phyloP scores from a whole-genome alignment of 768 basidiomycete genomes.

The Kwoniella sp. region DNA sequence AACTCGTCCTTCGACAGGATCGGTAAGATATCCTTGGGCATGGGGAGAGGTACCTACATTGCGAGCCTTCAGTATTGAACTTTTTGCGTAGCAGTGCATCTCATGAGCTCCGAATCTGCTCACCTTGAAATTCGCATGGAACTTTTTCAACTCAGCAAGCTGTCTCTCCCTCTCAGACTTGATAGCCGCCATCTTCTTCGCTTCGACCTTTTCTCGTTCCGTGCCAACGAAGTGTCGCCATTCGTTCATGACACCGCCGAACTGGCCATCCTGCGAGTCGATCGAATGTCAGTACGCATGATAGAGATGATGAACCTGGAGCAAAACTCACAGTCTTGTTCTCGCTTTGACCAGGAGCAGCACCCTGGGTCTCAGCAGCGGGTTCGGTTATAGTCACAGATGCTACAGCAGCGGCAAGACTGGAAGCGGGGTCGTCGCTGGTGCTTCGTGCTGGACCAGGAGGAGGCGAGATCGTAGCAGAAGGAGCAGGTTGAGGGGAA shows the following conservation, averaged over 20 bases:
- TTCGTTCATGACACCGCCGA: slow-evolving; percentile 36
- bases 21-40: slow-evolving; percentile 89
- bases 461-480: slow-evolving; percentile 19
- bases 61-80: no score
- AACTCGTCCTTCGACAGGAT: slow-evolving; percentile 93
- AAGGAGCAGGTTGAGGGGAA: slow-evolving; percentile 14
- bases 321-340: slow-evolving; percentile 15
- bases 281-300: neutral
- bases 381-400: slow-evolving; percentile 1
- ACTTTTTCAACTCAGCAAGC: slow-evolving; percentile 88
- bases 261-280: slow-evolving; percentile 28
- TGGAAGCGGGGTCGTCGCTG: slow-evolving; percentile 21
- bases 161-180: slow-evolving; percentile 95
- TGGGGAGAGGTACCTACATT: slow-evolving; percentile 86
- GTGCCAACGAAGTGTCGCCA: slow-evolving; percentile 91
- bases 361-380: slow-evolving; percentile 11
- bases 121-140: slow-evolving; percentile 93
- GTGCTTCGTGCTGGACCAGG: slow-evolving; percentile 28
- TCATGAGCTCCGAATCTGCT: no score
- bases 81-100: neutral
- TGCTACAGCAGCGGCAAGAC: slow-evolving; percentile 1
- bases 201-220: slow-evolving; percentile 84
- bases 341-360: slow-evolving; percentile 6
- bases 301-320: neutral
- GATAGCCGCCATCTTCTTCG: slow-evolving; percentile 83